phyloP scores from a whole-genome alignment of 768 basidiomycete genomes.

The Tylopilus sp. region DNA sequence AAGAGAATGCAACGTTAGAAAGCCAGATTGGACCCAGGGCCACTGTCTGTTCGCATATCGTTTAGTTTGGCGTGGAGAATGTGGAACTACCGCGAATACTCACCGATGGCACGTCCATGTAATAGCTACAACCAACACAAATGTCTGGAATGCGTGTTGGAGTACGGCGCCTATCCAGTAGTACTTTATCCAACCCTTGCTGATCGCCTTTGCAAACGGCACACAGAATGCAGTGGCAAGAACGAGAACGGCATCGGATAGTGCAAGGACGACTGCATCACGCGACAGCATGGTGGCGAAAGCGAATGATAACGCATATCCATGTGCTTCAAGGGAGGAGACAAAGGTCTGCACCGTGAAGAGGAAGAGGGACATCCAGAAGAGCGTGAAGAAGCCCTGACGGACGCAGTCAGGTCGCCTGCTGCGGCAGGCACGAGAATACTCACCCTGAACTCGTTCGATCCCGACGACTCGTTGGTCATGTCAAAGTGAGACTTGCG shows the following conservation, averaged over 20 bases:
- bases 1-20: conserved; percentile 81
- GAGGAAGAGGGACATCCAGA: conserved; percentile 89
- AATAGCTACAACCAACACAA: conserved; percentile 68
- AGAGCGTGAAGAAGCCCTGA: conserved; percentile 91
- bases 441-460: conserved; percentile 80
- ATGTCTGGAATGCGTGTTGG: conserved; percentile 79
- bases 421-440: neutral
- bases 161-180: conserved; percentile 70
- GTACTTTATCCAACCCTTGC: conserved; percentile 78
- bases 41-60: conserved; percentile 57
- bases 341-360: conserved; percentile 77
- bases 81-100: too few relatives aligned
- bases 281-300: conserved; percentile 88
- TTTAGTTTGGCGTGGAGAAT: neutral
- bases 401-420: conserved; percentile 1
- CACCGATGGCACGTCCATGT: conserved; percentile 90
- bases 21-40: conserved; percentile 98
- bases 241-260: conserved; percentile 83
- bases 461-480: conserved; percentile 63
- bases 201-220: conserved; percentile 74
- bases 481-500: conserved; percentile 85
- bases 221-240: conserved; percentile 73
- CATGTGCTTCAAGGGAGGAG: conserved; percentile 70
- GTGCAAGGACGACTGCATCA: conserved; percentile 77
- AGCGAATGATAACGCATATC: conserved; percentile 69